These are phyloP conservation scores for Aspergillus texensis DNA, from an alignment of 2,329 filamentous ascomycete species.

Conservation along the genomic window DNA sequence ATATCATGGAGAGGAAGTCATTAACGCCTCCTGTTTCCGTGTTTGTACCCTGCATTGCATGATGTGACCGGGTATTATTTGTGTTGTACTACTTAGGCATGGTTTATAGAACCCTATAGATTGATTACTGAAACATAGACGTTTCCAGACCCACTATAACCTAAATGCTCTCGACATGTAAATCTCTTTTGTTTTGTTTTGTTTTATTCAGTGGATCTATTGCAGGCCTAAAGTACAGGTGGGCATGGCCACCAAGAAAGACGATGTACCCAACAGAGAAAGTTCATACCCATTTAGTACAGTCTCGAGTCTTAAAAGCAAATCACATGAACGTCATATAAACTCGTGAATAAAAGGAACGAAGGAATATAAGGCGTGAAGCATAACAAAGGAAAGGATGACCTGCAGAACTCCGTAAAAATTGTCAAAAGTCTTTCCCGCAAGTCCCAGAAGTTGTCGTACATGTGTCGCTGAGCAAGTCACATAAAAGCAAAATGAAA, in stretches of 20 bases:
- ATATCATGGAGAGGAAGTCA: slow-evolving; percentile 33
- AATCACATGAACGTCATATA: slow-evolving; percentile 19
- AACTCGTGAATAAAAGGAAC: slow-evolving; percentile 10
- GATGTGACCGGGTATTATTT: background rate
- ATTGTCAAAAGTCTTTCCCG: slow-evolving; percentile 10
- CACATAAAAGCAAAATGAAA: slow-evolving; percentile 6
- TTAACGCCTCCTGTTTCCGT: background rate
- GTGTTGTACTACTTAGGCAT: background rate
- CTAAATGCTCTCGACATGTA: background rate
- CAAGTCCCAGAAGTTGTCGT: slow-evolving; percentile 21
- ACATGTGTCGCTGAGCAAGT: slow-evolving; percentile 17
- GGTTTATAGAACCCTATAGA: background rate
- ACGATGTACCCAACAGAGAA: slow-evolving; percentile 11
- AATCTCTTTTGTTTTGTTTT: background rate
- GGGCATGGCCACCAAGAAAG: slow-evolving; percentile 10
- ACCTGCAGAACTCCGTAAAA: slow-evolving; percentile 25
- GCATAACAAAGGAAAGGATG: slow-evolving; percentile 21
- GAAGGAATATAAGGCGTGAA: slow-evolving; percentile 14
- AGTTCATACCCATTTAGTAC: slow-evolving; percentile 13
- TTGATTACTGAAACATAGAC: background rate
- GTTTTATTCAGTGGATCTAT: slow-evolving; percentile 15
- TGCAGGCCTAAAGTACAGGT: slow-evolving; percentile 17
- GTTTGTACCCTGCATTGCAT: background rate
- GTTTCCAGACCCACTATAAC: background rate
- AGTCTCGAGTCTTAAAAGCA: slow-evolving; percentile 19